A percentile compares a stretch with the other conserved stretches of the same genome.
These are phyloP conservation scores for Botrytis fabae DNA, from an alignment of 2,329 filamentous ascomycete genomes.

Conservation along the genomic window DNA sequence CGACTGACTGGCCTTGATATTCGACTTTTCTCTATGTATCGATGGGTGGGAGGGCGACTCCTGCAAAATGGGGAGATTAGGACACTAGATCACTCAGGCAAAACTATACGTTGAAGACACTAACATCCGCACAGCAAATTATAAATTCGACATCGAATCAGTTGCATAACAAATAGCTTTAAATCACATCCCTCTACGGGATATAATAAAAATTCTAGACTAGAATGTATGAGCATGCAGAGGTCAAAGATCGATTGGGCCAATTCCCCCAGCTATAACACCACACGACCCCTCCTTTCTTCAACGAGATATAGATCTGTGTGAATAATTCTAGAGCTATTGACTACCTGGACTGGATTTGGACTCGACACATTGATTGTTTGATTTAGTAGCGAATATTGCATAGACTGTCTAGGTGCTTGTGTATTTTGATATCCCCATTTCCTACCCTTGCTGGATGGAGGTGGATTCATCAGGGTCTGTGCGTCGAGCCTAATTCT, in stretches of 20 bases:
- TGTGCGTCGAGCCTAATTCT: neutral
- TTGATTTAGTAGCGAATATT: neutral
- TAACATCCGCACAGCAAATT: neutral
- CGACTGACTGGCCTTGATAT: neutral
- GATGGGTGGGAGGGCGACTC: neutral
- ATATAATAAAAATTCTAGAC: too few relatives aligned
- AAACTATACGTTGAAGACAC: neutral
- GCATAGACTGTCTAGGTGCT: neutral
- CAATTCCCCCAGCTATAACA: too few relatives aligned
- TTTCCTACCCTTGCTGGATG: neutral
- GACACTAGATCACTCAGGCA: neutral
- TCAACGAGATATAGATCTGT: too few relatives aligned
- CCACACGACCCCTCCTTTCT: too few relatives aligned
- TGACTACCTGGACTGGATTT: accelerated
- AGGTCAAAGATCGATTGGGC: too few relatives aligned
- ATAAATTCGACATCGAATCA: too few relatives aligned
- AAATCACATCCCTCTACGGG: too few relatives aligned
- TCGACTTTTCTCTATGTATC: neutral
- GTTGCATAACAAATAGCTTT: too few relatives aligned
- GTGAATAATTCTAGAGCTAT: neutral
- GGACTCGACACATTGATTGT: accelerated
- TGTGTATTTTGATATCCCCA: neutral
- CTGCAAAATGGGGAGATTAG: too few relatives aligned
- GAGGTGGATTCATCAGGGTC: too few relatives aligned
- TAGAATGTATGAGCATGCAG: neutral